A percentile compares a stretch with the other conserved stretches of the same genome.
These are phyloP conservation scores for Heliosperma pusillum DNA, from an alignment of 148 eudicot species.

Conservation along the genomic window DNA sequence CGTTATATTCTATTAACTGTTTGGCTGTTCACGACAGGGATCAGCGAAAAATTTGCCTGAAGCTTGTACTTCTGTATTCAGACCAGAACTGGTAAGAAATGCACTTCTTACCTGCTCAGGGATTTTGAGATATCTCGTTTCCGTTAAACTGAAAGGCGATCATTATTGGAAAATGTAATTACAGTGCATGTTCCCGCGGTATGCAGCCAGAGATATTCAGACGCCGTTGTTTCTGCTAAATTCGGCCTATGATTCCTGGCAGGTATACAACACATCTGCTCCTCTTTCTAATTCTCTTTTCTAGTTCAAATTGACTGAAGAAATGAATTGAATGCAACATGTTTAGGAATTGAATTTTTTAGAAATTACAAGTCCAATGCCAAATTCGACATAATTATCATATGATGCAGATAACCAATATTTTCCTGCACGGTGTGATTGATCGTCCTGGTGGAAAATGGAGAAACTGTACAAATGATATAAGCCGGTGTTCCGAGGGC, in stretches of 20 bases:
- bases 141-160: background rate
- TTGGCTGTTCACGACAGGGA: slow-evolving; percentile 34
- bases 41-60: slow-evolving; percentile 68
- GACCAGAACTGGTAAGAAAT: slow-evolving; percentile 51
- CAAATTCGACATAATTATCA: no score
- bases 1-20: background rate
- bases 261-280: slow-evolving; percentile 47
- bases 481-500: slow-evolving; percentile 6
- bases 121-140: background rate
- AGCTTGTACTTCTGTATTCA: slow-evolving; percentile 54
- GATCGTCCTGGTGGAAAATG: slow-evolving; percentile 8
- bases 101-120: background rate
- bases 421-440: background rate
- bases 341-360: no score
- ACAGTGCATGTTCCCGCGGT: slow-evolving; percentile 89
- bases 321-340: background rate
- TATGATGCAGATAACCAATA: background rate
- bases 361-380: no score
- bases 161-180: background rate
- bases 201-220: slow-evolving; percentile 49
- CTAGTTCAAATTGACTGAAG: background rate
- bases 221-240: slow-evolving; percentile 74
- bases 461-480: background rate
- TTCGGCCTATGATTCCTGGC: slow-evolving; percentile 81
- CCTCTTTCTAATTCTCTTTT: background rate